Conservation (phyloP, 192 early-diverging fungal genomes). For the Coemansia brasiliensis region DNA sequence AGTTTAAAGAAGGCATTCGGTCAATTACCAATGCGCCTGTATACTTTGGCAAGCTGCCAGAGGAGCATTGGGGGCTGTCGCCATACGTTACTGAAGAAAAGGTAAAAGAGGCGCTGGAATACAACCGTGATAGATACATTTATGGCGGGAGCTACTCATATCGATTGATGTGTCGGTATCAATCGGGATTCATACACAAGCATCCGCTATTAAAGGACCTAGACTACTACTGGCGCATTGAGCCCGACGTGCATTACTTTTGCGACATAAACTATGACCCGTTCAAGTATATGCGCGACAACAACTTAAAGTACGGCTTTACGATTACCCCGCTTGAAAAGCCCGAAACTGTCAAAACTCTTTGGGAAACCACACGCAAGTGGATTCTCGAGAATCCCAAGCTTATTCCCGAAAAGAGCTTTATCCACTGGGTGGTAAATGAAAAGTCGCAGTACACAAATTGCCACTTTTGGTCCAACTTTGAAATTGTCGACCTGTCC, state of each 20-base stretch:
- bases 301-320: slow-evolving; percentile 54
- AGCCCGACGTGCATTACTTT: slow-evolving; percentile 48
- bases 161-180: slow-evolving; percentile 51
- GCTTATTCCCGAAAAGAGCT: slow-evolving; percentile 57
- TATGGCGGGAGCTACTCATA: slow-evolving; percentile 71
- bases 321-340: slow-evolving; percentile 58
- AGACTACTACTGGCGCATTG: slow-evolving; percentile 57
- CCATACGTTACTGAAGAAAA: slow-evolving; percentile 63
- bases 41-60: slow-evolving; percentile 62
- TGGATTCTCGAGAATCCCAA: slow-evolving; percentile 59
- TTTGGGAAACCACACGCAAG: slow-evolving; percentile 49
- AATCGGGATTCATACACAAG: slow-evolving; percentile 56
- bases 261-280: slow-evolving; percentile 57
- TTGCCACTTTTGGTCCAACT: too few relatives aligned
- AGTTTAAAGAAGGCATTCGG: slow-evolving; percentile 57
- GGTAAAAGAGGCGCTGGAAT: slow-evolving; percentile 56
- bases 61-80: slow-evolving; percentile 57
- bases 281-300: slow-evolving; percentile 52
- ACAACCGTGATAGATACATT: slow-evolving; percentile 53
- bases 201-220: slow-evolving; percentile 50
- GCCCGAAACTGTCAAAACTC: slow-evolving; percentile 51
- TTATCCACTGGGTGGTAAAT: slow-evolving; percentile 51
- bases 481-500: slow-evolving; percentile 31
- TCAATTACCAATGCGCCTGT: slow-evolving; percentile 58
- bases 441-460: slow-evolving; percentile 54